Percentiles rank a stretch among this genome's conserved stretches.
phyloP scores from a whole-genome alignment of 192 early-diverging fungal species.

The Coemansia aciculifera region DNA sequence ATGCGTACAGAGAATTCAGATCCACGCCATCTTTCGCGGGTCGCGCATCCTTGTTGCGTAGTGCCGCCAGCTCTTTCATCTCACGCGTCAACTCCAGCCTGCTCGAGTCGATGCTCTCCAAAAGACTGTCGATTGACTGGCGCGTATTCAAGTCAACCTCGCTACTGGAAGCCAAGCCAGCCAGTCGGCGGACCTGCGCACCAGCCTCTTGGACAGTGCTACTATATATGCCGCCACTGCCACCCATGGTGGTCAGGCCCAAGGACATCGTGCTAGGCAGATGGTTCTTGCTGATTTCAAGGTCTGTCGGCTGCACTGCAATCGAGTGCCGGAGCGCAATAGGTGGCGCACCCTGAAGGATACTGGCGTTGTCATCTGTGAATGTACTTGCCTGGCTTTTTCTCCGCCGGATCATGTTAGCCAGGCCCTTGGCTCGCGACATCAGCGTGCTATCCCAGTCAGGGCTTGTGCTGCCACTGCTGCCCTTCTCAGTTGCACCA shows the following conservation, averaged over 20 bases:
- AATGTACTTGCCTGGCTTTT: not conserved
- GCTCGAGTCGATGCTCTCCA: conserved; percentile 1
- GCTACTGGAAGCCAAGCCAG: not conserved
- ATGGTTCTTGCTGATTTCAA: not conserved
- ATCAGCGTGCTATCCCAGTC: conserved; percentile 15
- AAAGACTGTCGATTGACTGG: conserved; percentile 11
- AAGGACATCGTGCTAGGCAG: not conserved
- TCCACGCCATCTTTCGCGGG: conserved; percentile 31
- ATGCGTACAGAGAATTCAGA: conserved; percentile 44
- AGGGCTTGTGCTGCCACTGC: not conserved
- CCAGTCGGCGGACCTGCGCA: not conserved
- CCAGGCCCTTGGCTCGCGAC: conserved; percentile 37
- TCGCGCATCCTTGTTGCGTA: conserved; percentile 49
- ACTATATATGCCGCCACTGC: not conserved
- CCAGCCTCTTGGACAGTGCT: not conserved
- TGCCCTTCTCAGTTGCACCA: not conserved
- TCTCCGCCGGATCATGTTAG: conserved; percentile 20
- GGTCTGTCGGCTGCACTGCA: not conserved
- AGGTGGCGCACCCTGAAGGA: not conserved
- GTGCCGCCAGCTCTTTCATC: conserved; percentile 29
- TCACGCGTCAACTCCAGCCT: conserved; percentile 45
- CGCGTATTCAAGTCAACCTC: not conserved
- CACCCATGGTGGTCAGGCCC: not conserved
- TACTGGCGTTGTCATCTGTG: not conserved
- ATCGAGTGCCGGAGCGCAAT: conserved; percentile 14